Conservation (phyloP, 179 eudicot genomes). For the Spinacia oleracea region DNA sequence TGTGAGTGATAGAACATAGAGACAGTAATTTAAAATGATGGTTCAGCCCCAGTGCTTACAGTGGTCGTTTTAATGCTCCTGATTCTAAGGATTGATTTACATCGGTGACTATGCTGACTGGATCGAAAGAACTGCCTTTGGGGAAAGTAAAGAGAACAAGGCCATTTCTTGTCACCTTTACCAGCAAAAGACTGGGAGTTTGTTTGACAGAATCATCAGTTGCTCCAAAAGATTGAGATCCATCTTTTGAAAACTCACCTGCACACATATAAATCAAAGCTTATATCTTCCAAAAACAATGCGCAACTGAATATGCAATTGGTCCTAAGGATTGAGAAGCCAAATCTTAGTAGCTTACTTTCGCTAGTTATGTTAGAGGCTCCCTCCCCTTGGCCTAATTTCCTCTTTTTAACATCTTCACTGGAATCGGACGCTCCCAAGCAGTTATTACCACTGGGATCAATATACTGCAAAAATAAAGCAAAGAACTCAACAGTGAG, state of each 20-base stretch:
- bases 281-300: background rate
- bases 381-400: constrained; percentile 36
- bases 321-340: background rate
- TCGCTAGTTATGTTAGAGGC: constrained; percentile 24
- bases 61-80: constrained; percentile 58
- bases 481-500: constrained; percentile 1
- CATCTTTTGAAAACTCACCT: constrained; percentile 37
- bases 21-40: background rate
- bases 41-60: constrained; percentile 46
- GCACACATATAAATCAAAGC: constrained; percentile 18
- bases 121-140: constrained; percentile 39
- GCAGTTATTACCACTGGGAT: constrained; percentile 22
- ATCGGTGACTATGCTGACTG: constrained; percentile 45
- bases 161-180: constrained; percentile 77
- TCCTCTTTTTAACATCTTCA: constrained; percentile 52
- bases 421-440: constrained; percentile 33
- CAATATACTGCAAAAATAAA: constrained; percentile 40
- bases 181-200: constrained; percentile 48
- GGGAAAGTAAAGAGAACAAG: constrained; percentile 62
- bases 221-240: constrained; percentile 33
- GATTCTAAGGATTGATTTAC: constrained; percentile 51
- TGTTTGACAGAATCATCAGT: constrained; percentile 25
- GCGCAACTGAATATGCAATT: background rate
- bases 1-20: background rate
- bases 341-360: constrained; percentile 34